phyloP scores from a whole-genome alignment of 345 rosid species.

The Melastoma malabathricum region DNA sequence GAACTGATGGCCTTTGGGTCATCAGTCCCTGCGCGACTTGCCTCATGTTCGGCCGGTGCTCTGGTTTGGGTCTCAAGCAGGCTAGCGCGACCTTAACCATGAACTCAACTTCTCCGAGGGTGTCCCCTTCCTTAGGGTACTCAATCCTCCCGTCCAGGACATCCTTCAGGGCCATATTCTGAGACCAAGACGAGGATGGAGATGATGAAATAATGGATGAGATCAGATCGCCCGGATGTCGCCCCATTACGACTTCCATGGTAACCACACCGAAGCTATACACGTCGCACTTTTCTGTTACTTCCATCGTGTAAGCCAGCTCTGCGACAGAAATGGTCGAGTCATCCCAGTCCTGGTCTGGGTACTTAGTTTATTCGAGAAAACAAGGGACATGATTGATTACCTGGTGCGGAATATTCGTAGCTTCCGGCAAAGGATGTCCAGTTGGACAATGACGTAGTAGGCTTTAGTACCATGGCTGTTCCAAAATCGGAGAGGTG shows the following conservation, averaged over 20 bases:
- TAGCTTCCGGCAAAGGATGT: constrained; percentile 9
- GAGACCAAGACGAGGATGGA: constrained; percentile 1
- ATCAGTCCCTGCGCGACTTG: neutral
- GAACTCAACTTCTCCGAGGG: neutral
- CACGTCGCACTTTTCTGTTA: constrained; percentile 14
- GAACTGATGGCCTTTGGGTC: no score
- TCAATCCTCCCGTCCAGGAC: neutral
- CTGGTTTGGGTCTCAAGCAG: constrained; percentile 6
- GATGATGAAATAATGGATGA: no score
- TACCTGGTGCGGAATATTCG: constrained; percentile 17
- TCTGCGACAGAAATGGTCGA: constrained; percentile 5
- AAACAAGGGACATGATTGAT: neutral
- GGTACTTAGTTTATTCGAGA: neutral
- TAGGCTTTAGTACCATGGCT: constrained; percentile 6
- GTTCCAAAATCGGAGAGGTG: constrained; percentile 15
- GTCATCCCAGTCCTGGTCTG: neutral
- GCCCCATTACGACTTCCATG: constrained; percentile 14
- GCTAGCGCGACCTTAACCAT: constrained; percentile 10
- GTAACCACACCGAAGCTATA: constrained; percentile 15
- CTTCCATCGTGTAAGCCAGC: constrained; percentile 15
- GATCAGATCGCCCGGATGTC: constrained; percentile 14
- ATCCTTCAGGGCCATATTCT: neutral
- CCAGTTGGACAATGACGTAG: constrained; percentile 10
- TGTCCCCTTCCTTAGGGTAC: neutral
- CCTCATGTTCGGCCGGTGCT: constrained; percentile 9